These are phyloP conservation scores for Psilocybe sp. DNA, from an alignment of 768 basidiomycete genomes.

Conservation along the genomic window DNA sequence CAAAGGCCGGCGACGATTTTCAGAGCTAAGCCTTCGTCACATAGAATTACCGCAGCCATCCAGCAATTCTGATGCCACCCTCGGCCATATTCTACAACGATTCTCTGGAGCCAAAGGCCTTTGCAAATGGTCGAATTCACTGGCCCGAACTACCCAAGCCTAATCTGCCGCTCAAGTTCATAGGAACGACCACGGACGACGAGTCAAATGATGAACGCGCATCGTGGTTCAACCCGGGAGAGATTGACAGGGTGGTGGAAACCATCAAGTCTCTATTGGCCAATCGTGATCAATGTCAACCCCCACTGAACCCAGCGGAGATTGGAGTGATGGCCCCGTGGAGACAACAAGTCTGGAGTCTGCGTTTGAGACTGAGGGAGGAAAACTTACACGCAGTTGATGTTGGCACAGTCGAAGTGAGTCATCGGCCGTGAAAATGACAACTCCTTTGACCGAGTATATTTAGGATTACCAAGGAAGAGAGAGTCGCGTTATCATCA, in stretches of 20 bases:
- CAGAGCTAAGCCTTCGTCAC: neutral
- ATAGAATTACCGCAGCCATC: slow-evolving; percentile 50
- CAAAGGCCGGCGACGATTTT: neutral
- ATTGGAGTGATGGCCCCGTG: slow-evolving; percentile 53
- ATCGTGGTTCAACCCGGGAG: slow-evolving; percentile 48
- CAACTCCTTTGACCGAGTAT: slow-evolving; percentile 5
- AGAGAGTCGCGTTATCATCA: slow-evolving; percentile 47
- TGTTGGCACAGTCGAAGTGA: slow-evolving; percentile 51
- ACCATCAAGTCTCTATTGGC: slow-evolving; percentile 36
- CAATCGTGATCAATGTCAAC: slow-evolving; percentile 32
- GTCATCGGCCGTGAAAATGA: slow-evolving; percentile 2
- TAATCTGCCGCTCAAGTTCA: slow-evolving; percentile 41
- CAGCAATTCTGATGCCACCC: slow-evolving; percentile 52
- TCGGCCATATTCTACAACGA: slow-evolving; percentile 54
- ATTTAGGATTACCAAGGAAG: slow-evolving; percentile 48
- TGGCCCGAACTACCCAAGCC: slow-evolving; percentile 41
- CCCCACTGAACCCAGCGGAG: slow-evolving; percentile 36
- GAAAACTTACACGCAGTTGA: slow-evolving; percentile 40
- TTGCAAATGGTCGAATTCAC: slow-evolving; percentile 33
- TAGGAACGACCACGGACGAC: slow-evolving; percentile 38
- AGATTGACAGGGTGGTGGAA: slow-evolving; percentile 39
- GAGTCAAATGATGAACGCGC: slow-evolving; percentile 48
- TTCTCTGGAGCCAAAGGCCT: slow-evolving; percentile 41
- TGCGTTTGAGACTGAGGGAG: slow-evolving; percentile 42
- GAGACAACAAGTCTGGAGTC: slow-evolving; percentile 51